Conservation (phyloP, 2,329 filamentous ascomycete species). For the Aspergillus sp. region DNA sequence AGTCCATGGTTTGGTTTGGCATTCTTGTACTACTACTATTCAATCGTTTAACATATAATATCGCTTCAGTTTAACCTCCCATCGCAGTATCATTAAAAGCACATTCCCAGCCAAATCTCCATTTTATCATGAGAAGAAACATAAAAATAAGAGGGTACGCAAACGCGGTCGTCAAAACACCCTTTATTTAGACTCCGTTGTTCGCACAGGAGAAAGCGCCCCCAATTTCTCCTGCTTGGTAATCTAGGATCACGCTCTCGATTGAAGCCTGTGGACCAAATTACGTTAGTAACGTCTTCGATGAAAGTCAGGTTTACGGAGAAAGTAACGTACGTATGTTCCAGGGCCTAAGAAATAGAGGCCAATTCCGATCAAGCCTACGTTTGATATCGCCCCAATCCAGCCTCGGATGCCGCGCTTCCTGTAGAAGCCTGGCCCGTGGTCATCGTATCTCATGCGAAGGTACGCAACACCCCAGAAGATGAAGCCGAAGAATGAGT, state of each 20-base stretch:
- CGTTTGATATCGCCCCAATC: slow-evolving; percentile 59
- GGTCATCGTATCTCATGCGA: slow-evolving; percentile 43
- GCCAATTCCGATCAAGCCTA: slow-evolving; percentile 71
- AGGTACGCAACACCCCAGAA: slow-evolving; percentile 64
- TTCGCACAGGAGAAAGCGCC: slow-evolving; percentile 72
- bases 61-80: neutral
- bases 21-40: slow-evolving; percentile 7
- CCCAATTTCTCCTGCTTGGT: slow-evolving; percentile 62
- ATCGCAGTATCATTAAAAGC: neutral
- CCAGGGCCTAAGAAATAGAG: slow-evolving; percentile 79
- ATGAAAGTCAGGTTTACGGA: slow-evolving; percentile 40
- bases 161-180: neutral
- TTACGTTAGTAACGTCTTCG: slow-evolving; percentile 5
- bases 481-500: slow-evolving; percentile 80
- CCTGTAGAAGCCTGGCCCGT: slow-evolving; percentile 42
- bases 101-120: neutral
- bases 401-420: slow-evolving; percentile 45
- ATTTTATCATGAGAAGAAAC: neutral
- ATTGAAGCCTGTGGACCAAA: slow-evolving; percentile 38
- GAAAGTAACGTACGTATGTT: slow-evolving; percentile 62
- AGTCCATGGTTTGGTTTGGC: neutral
- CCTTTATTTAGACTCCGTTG: slow-evolving; percentile 34
- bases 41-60: neutral
- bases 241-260: slow-evolving; percentile 62
- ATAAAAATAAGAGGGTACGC: neutral